Evolutionary conservation across 768 basidiomycete genomes (phyloP).

Genomic region (Mycena kentingensis): DNA sequence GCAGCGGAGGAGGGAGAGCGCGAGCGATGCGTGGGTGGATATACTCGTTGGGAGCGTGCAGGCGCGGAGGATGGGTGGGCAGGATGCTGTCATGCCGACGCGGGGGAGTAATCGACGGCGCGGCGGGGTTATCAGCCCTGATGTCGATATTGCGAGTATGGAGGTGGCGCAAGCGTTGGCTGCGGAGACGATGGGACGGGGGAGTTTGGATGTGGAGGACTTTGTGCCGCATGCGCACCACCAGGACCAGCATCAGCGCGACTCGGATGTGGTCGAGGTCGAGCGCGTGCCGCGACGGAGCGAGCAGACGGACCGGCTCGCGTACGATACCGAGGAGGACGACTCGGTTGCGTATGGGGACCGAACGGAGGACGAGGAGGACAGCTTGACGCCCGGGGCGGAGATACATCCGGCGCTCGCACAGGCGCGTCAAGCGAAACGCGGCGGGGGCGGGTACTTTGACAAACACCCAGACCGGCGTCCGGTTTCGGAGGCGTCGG

Average conservation of each 20-base stretch:
- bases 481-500: constrained; percentile 27
- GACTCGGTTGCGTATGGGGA: constrained; percentile 18
- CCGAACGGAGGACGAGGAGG: constrained; percentile 19
- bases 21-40: constrained; percentile 86
- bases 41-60: constrained; percentile 67
- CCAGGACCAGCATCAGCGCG: constrained; percentile 39
- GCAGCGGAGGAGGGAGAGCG: constrained; percentile 50
- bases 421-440: constrained; percentile 40
- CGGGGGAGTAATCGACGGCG: constrained; percentile 36
- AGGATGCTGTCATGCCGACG: constrained; percentile 47
- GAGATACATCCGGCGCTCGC: constrained; percentile 21
- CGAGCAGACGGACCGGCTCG: constrained; percentile 18
- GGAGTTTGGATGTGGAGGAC: constrained; percentile 30
- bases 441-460: constrained; percentile 75
- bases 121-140: constrained; percentile 35
- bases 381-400: constrained; percentile 13
- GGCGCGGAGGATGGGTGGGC: constrained; percentile 51
- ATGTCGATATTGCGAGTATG: constrained; percentile 72
- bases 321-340: constrained; percentile 23
- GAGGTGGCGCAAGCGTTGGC: constrained; percentile 76
- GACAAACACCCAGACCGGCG: constrained; percentile 77
- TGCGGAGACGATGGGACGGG: constrained; percentile 32
- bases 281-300: constrained; percentile 46
- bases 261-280: constrained; percentile 53
- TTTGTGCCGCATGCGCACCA: constrained; percentile 35